Percentiles rank a stretch among this genome's conserved stretches.
These are phyloP conservation scores for Thielaviopsis ethacetica DNA, from an alignment of 2,329 filamentous ascomycete species.

Conservation along the genomic window DNA sequence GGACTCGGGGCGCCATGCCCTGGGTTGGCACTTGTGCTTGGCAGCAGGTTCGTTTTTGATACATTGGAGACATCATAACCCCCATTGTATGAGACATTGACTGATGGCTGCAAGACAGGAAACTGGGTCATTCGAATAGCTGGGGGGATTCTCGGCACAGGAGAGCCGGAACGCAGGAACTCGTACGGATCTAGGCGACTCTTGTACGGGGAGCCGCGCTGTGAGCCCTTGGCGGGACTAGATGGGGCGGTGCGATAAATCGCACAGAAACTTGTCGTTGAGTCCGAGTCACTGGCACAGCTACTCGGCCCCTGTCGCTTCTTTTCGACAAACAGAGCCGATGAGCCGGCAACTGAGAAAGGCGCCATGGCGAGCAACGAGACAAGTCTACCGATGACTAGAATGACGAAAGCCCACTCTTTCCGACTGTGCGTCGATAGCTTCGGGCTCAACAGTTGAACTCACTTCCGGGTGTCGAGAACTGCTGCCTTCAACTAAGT, in stretches of 20 bases:
- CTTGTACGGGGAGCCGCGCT: background rate
- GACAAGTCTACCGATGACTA: background rate
- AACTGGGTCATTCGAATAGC: constrained; percentile 1
- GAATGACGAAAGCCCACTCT: background rate
- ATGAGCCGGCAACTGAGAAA: background rate
- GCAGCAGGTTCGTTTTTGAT: background rate
- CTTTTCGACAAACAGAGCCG: constrained; percentile 8
- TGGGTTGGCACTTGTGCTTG: background rate
- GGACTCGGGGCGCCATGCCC: constrained; percentile 7
- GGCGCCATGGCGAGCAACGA: background rate
- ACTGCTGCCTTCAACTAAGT: background rate
- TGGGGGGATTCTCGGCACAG: constrained; percentile 3
- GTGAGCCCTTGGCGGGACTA: constrained; percentile 5
- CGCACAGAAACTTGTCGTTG: background rate
- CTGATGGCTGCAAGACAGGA: constrained; percentile 4
- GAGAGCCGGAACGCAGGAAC: background rate
- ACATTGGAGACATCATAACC: constrained; percentile 1
- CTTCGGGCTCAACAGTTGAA: background rate
- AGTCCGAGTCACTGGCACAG: constrained; percentile 4
- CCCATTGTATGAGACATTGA: constrained; percentile 4
- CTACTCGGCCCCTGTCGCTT: constrained; percentile 2
- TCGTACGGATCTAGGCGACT: background rate
- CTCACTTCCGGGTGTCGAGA: background rate
- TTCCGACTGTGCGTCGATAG: background rate
- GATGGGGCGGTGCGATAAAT: constrained; percentile 7